A percentile compares a stretch with the other conserved stretches of the same genome.
Evolutionary conservation across 2,329 filamentous ascomycete genomes (phyloP).

Genomic region (Keithomyces neogunnii): DNA sequence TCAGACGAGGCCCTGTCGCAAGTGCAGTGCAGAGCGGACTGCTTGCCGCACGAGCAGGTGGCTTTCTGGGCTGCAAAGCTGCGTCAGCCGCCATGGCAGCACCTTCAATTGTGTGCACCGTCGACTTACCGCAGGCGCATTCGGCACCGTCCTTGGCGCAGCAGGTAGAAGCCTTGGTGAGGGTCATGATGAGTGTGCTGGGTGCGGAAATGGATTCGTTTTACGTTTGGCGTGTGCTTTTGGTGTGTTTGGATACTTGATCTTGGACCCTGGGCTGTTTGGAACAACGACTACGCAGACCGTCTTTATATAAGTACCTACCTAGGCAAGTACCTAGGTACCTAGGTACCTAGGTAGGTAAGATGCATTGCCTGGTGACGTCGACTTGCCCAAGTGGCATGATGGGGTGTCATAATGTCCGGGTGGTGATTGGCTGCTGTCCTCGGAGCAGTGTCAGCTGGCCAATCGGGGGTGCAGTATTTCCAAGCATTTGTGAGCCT

Average conservation of each 20-base stretch:
- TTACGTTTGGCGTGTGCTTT: background rate
- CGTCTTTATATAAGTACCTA: conserved; percentile 8
- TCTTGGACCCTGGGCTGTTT: too few species aligned
- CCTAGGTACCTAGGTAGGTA: too few species aligned
- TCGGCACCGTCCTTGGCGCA: conserved; percentile 44
- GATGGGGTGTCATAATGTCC: background rate
- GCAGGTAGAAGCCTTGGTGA: conserved; percentile 40
- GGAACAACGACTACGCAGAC: background rate
- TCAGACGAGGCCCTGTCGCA: conserved; percentile 70
- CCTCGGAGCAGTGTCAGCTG: background rate
- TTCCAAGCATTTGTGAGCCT: conserved; percentile 10
- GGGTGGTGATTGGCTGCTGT: conserved; percentile 8
- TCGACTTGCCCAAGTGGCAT: conserved; percentile 1
- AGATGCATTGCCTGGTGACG: too few species aligned
- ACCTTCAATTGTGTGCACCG: background rate
- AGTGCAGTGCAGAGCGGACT: conserved; percentile 76
- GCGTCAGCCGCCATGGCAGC: background rate
- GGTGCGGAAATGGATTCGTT: background rate
- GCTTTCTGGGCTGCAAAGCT: conserved; percentile 46
- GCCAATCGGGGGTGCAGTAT: conserved; percentile 9
- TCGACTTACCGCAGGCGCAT: conserved; percentile 49
- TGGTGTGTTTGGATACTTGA: background rate
- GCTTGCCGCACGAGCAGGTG: conserved; percentile 83
- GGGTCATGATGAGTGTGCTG: conserved; percentile 20
- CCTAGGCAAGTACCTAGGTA: too few species aligned